Conservation (phyloP, 805 yeast species). For the Alloascoidea africana region DNA sequence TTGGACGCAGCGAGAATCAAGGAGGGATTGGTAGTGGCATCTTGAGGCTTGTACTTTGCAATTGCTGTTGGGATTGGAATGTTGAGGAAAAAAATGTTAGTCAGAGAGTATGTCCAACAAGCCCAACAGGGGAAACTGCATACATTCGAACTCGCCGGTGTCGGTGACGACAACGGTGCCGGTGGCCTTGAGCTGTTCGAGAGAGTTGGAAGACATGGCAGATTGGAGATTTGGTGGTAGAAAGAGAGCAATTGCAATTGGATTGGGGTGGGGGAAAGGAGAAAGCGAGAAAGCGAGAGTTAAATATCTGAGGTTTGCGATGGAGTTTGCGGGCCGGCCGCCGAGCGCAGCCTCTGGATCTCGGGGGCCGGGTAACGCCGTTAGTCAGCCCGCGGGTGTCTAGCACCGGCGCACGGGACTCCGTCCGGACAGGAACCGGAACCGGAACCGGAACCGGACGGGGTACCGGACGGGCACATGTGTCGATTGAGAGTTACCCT, state of each 20-base stretch:
- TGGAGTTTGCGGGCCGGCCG: not conserved
- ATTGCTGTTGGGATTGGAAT: slow-evolving; percentile 29
- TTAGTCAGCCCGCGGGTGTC: not conserved
- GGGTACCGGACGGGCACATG: no score
- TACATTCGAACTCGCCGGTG: slow-evolving; percentile 92
- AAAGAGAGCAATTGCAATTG: not conserved
- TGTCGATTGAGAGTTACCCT: no score
- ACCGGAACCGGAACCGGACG: not conserved
- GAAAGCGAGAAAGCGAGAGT: no score
- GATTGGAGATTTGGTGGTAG: no score
- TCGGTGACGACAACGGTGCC: slow-evolving; percentile 97
- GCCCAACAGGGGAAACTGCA: slow-evolving; percentile 10
- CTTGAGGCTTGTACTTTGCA: slow-evolving; percentile 97
- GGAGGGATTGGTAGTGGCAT: slow-evolving; percentile 98
- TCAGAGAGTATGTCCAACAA: not conserved
- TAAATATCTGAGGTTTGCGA: not conserved
- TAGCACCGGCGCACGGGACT: not conserved
- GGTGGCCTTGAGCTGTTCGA: slow-evolving; percentile 85
- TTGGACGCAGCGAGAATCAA: slow-evolving; percentile 91
- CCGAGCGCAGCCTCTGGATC: no score
- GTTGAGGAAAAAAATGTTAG: slow-evolving; percentile 1
- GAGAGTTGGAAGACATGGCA: slow-evolving; percentile 37
- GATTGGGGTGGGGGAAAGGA: slow-evolving; percentile 1
- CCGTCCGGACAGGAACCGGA: not conserved
- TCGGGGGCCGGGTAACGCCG: not conserved